phyloP scores from a whole-genome alignment of 75 land plant species.

The Adiantum capillusveneris region DNA sequence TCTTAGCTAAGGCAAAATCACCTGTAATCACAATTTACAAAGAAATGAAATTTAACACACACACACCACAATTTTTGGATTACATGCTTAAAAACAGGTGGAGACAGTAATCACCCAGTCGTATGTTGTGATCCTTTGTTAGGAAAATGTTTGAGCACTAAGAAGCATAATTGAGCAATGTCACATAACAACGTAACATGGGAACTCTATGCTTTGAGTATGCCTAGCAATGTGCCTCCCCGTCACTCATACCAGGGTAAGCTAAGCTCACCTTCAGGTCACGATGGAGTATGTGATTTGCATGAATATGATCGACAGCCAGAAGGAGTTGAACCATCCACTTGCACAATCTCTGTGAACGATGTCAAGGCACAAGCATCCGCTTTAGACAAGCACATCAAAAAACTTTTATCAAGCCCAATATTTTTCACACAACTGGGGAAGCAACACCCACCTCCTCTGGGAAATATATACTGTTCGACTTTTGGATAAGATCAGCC shows the following conservation, averaged over 20 bases:
- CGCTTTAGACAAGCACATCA: not conserved
- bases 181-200: too few relatives aligned
- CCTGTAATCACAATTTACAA: constrained; percentile 49
- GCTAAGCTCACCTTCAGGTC: constrained; percentile 81
- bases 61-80: not conserved
- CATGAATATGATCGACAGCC: constrained; percentile 77
- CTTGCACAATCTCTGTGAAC: constrained; percentile 46
- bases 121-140: too few relatives aligned
- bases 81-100: too few relatives aligned
- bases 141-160: too few relatives aligned
- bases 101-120: too few relatives aligned
- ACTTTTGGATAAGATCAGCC: constrained; percentile 78
- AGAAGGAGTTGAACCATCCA: constrained; percentile 58
- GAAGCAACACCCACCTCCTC: constrained; percentile 58
- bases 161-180: too few relatives aligned
- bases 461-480: constrained; percentile 61
- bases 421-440: too few relatives aligned
- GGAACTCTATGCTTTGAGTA: too few relatives aligned
- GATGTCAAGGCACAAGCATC: not conserved
- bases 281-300: constrained; percentile 77
- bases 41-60: not conserved
- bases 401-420: not conserved
- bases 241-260: too few relatives aligned
- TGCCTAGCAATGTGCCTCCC: too few relatives aligned
- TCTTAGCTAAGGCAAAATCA: constrained; percentile 98